Evolutionary conservation across 352 stramenopile species (phyloP).

Genomic region (Pythium vanterpoolii): DNA sequence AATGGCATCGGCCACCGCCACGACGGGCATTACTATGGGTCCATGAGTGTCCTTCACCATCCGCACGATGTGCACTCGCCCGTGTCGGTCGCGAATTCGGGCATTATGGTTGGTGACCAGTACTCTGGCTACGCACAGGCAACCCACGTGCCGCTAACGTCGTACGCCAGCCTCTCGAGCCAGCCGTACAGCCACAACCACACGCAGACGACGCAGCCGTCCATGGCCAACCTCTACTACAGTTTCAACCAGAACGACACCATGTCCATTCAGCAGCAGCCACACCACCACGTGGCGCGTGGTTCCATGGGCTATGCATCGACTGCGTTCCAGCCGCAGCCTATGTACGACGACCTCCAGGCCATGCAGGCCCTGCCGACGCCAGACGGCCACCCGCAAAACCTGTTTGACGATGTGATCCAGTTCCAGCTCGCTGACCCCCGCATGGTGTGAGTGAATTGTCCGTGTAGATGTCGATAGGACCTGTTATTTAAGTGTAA

Average conservation of each 20-base stretch:
- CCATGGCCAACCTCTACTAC: conserved; percentile 22
- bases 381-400: conserved; percentile 12
- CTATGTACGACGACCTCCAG: conserved; percentile 21
- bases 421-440: conserved; percentile 21
- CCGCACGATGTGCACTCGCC: conserved; percentile 14
- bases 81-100: conserved; percentile 17
- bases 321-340: conserved; percentile 6
- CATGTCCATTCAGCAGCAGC: background rate
- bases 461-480: conserved; percentile 4
- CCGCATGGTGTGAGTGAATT: conserved; percentile 4
- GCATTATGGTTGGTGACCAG: conserved; percentile 6
- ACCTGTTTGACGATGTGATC: conserved; percentile 23
- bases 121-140: conserved; percentile 15
- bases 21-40: conserved; percentile 5
- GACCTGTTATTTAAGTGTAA: conserved; percentile 13
- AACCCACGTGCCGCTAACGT: conserved; percentile 22
- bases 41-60: conserved; percentile 16
- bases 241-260: conserved; percentile 12
- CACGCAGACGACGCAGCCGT: conserved; percentile 9
- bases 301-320: background rate
- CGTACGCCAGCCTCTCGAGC: conserved; percentile 16
- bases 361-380: conserved; percentile 6
- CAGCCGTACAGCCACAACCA: conserved; percentile 19
- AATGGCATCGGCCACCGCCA: conserved; percentile 1
- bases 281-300: too few relatives aligned